Evolutionary conservation across 176 grass and related monocot genomes (phyloP).

Genomic region (Alopecurus myosuroides): DNA sequence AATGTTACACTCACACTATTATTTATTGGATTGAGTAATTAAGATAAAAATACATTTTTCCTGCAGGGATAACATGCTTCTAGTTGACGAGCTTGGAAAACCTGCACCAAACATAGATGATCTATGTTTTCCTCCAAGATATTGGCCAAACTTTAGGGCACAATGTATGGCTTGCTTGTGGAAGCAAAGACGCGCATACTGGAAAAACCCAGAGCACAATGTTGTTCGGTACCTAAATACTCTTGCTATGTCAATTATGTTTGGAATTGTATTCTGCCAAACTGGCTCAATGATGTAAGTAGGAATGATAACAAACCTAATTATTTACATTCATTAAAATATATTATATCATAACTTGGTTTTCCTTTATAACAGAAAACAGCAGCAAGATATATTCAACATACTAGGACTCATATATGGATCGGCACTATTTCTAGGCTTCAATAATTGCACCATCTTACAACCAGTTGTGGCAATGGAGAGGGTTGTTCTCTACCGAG

Average conservation of each 20-base stretch:
- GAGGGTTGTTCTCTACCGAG: constrained; percentile 36
- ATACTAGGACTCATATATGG: constrained; percentile 35
- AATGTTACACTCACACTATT: background rate
- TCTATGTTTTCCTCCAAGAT: constrained; percentile 40
- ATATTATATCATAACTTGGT: background rate
- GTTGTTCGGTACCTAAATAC: constrained; percentile 43
- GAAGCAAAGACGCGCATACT: constrained; percentile 53
- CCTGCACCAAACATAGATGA: constrained; percentile 36
- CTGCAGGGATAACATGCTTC: constrained; percentile 51
- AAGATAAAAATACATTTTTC: background rate
- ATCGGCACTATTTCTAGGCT: constrained; percentile 38
- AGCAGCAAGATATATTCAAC: constrained; percentile 54
- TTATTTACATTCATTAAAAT: background rate
- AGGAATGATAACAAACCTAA: background rate
- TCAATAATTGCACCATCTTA: constrained; percentile 26
- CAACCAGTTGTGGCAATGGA: constrained; percentile 38
- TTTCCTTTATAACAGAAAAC: constrained; percentile 20
- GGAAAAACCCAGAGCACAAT: constrained; percentile 68
- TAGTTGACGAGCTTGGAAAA: constrained; percentile 50
- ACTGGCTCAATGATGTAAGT: constrained; percentile 53
- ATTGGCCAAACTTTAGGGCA: constrained; percentile 32
- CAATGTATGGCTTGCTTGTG: constrained; percentile 52
- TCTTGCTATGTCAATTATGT: constrained; percentile 28
- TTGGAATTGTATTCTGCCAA: constrained; percentile 55
- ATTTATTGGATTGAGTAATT: background rate